Percentiles rank a stretch among this genome's conserved stretches.
Conservation (phyloP, 139 green algal genomes). For the Closterium sp. region DNA sequence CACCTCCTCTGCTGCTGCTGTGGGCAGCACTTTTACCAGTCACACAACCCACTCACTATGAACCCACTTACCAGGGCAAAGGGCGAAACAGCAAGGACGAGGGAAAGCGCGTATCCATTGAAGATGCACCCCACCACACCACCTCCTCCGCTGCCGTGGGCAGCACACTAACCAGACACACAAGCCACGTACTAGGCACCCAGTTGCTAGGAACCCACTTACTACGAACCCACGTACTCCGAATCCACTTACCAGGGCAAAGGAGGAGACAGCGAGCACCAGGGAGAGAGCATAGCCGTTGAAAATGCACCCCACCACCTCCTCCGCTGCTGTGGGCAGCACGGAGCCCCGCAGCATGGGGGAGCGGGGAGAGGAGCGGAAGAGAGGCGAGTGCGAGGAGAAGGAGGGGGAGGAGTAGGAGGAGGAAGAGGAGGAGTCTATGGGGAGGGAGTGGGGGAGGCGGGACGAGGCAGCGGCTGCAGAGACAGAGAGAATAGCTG, state of each 20-base stretch:
- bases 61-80: conserved; percentile 39
- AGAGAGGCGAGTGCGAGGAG: neutral
- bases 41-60: too few species aligned
- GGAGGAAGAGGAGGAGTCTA: neutral
- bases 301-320: neutral
- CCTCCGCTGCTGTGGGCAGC: neutral
- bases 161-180: neutral
- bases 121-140: neutral
- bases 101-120: conserved; percentile 56
- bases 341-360: neutral
- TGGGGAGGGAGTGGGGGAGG: neutral
- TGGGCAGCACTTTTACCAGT: neutral
- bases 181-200: neutral
- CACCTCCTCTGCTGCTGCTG: neutral
- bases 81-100: conserved; percentile 45
- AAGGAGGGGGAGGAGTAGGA: neutral
- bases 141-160: neutral
- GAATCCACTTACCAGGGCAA: conserved; percentile 29
- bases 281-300: conserved; percentile 58
- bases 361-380: neutral
- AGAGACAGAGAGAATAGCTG: conserved; percentile 62
- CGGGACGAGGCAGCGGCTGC: neutral
- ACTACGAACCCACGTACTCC: neutral
- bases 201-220: conserved; percentile 1
- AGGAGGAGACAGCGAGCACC: conserved; percentile 46